Conservation (phyloP, 352 stramenopile species). For the Phytophthora tubulina region DNA sequence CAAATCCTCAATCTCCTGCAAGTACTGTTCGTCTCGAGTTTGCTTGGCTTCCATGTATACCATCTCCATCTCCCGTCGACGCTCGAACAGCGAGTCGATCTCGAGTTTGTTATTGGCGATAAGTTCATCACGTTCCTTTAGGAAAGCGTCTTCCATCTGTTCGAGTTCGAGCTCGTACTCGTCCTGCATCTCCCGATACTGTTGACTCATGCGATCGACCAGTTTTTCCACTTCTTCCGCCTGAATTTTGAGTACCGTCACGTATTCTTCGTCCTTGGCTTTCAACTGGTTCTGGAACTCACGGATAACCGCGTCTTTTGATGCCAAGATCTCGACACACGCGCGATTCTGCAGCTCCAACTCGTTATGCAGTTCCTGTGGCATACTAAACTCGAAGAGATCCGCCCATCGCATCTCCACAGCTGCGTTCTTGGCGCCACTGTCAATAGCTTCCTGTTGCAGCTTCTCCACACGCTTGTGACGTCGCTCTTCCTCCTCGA, state of each 20-base stretch:
- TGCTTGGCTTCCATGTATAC: constrained; percentile 94
- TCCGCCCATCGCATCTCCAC: constrained; percentile 95
- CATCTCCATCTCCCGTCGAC: constrained; percentile 94
- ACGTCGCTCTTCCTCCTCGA: constrained; percentile 92
- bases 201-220: constrained; percentile 88
- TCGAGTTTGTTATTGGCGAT: constrained; percentile 91
- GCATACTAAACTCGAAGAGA: constrained; percentile 94
- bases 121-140: constrained; percentile 92
- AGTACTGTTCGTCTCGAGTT: constrained; percentile 87
- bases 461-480: constrained; percentile 86
- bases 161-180: constrained; percentile 95
- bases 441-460: constrained; percentile 93
- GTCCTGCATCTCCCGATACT: constrained; percentile 94
- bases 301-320: constrained; percentile 90
- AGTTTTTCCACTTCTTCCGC: constrained; percentile 92
- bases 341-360: constrained; percentile 89
- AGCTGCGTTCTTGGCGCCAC: constrained; percentile 91
- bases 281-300: constrained; percentile 94
- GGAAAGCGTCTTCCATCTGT: constrained; percentile 94
- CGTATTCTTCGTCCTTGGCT: constrained; percentile 96
- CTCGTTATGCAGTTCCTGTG: constrained; percentile 92
- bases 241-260: constrained; percentile 92
- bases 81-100: constrained; percentile 94
- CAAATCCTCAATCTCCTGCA: constrained; percentile 93
- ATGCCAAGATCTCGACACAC: constrained; percentile 92